phyloP scores from a whole-genome alignment of 2,329 filamentous ascomycete genomes.

The Alternaria ethzedia region DNA sequence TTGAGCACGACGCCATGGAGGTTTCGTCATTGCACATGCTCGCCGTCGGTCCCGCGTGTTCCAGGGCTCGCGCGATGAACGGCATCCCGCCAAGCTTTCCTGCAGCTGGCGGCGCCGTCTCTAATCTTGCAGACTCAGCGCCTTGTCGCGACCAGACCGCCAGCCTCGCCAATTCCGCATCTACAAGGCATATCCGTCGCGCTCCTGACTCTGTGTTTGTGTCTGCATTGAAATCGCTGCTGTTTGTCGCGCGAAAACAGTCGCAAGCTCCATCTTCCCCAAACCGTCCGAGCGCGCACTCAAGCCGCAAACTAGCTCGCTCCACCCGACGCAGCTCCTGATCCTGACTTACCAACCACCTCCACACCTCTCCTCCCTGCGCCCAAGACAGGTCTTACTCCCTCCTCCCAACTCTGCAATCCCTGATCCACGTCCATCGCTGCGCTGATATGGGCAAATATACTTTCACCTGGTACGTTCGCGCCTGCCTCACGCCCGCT shows the following conservation, averaged over 20 bases:
- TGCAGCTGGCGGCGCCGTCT: slow-evolving; percentile 18
- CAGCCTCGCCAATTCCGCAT: slow-evolving; percentile 28
- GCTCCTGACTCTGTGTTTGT: slow-evolving; percentile 13
- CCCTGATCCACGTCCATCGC: slow-evolving; percentile 21
- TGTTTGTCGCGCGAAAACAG: not conserved
- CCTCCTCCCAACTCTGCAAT: slow-evolving; percentile 17
- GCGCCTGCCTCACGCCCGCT: not conserved
- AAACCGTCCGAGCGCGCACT: slow-evolving; percentile 32
- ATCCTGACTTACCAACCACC: slow-evolving; percentile 31
- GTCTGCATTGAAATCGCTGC: slow-evolving; percentile 12
- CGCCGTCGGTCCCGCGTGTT: slow-evolving; percentile 6
- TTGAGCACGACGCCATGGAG: slow-evolving; percentile 16
- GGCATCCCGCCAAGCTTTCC: slow-evolving; percentile 16
- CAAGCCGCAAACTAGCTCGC: slow-evolving; percentile 27
- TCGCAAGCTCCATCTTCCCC: slow-evolving; percentile 25
- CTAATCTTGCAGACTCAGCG: slow-evolving; percentile 12
- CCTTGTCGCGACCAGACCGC: slow-evolving; percentile 14
- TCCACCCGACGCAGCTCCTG: slow-evolving; percentile 30
- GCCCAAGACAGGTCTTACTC: slow-evolving; percentile 38
- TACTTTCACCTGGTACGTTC: slow-evolving; percentile 71
- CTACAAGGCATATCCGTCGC: slow-evolving; percentile 2
- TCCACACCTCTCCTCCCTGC: slow-evolving; percentile 22
- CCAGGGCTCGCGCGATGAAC: slow-evolving; percentile 8
- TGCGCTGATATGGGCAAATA: slow-evolving; percentile 66
- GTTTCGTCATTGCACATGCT: slow-evolving; percentile 29